These are phyloP conservation scores for Salix suchowensis DNA, from an alignment of 345 rosid genomes.

Conservation along the genomic window DNA sequence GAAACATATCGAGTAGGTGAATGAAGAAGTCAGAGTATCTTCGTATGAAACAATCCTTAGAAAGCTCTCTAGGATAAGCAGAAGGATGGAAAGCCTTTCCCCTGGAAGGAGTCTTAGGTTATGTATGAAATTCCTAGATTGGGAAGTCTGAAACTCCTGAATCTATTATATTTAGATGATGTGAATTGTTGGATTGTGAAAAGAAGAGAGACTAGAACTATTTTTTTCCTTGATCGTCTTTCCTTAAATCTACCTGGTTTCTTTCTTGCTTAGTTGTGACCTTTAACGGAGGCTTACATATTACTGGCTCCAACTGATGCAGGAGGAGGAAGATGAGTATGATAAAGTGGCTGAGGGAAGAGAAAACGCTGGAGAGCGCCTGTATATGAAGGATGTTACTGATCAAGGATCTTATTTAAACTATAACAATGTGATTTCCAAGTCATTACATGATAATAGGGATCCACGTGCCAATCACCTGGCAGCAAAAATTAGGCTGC, in stretches of 20 bases:
- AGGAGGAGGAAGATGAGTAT: constrained; percentile 30
- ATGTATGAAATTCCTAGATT: neutral
- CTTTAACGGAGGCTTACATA: neutral
- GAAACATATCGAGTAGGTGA: too few species aligned
- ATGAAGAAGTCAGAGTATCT: too few species aligned
- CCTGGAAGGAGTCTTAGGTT: too few species aligned
- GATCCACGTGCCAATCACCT: constrained; percentile 18
- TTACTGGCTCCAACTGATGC: neutral
- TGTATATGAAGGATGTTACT: constrained; percentile 13
- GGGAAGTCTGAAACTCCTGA: neutral
- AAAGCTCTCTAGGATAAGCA: too few species aligned
- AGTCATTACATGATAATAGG: neutral
- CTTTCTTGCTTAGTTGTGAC: neutral
- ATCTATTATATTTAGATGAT: neutral
- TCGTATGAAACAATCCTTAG: too few species aligned
- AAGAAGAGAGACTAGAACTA: too few species aligned
- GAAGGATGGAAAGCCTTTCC: too few species aligned
- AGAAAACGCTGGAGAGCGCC: constrained; percentile 17
- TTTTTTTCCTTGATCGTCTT: neutral
- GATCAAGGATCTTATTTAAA: constrained; percentile 11
- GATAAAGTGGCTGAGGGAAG: constrained; percentile 26
- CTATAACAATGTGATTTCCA: constrained; percentile 4
- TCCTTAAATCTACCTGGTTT: neutral
- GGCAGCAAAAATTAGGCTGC: constrained; percentile 20
- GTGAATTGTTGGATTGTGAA: neutral